phyloP scores from a whole-genome alignment of 1,284 basidiomycete genomes.

The Neotropicomus parvogracilis region DNA sequence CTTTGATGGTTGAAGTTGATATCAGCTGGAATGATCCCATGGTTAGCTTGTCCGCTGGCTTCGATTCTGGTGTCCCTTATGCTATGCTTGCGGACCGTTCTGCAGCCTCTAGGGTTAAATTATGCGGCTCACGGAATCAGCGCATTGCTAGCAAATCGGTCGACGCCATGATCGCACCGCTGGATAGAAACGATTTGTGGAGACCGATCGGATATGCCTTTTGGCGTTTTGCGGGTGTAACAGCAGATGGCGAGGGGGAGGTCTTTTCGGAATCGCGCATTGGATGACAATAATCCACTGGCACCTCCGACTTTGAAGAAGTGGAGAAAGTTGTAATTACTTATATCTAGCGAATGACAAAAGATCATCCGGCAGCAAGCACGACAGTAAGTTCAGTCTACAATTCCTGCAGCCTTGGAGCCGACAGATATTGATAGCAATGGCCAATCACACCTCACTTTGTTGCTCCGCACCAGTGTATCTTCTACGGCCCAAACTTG shows the following conservation, averaged over 20 bases:
- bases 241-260: slow-evolving; percentile 3
- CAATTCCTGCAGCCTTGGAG: neutral
- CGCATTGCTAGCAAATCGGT: slow-evolving; percentile 66
- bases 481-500: no score
- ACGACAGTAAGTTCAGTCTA: slow-evolving; percentile 52
- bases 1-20: slow-evolving; percentile 61
- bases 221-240: slow-evolving; percentile 59
- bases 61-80: slow-evolving; percentile 36
- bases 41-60: slow-evolving; percentile 32
- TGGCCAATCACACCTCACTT: slow-evolving; percentile 72
- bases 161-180: slow-evolving; percentile 31
- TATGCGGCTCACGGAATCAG: slow-evolving; percentile 61
- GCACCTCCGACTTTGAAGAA: slow-evolving; percentile 25
- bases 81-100: slow-evolving; percentile 69
- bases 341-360: slow-evolving; percentile 68
- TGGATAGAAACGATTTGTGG: slow-evolving; percentile 48
- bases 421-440: slow-evolving; percentile 45
- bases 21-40: slow-evolving; percentile 70
- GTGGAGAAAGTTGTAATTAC: slow-evolving; percentile 59
- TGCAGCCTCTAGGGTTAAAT: slow-evolving; percentile 63
- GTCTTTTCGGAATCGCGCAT: neutral
- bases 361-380: slow-evolving; percentile 57
- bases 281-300: neutral
- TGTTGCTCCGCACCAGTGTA: slow-evolving; percentile 66
- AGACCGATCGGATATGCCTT: slow-evolving; percentile 59